A percentile compares a stretch with the other conserved stretches of the same genome.
Evolutionary conservation across 2,329 filamentous ascomycete species (phyloP).

Genomic region (Neodidymelliopsis sp.): DNA sequence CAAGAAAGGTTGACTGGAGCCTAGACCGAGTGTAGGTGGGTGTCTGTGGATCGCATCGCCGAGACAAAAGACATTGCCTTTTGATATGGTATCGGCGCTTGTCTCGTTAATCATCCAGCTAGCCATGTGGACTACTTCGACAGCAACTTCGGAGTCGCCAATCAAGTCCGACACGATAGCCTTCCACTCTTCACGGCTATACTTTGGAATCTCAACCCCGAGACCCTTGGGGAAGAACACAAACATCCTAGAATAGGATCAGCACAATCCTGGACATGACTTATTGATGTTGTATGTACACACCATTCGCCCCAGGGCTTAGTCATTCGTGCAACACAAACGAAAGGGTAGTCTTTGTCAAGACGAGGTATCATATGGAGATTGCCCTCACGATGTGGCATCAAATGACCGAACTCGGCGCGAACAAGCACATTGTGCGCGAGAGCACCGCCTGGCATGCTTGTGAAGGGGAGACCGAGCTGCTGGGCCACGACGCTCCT

Average conservation of each 20-base stretch:
- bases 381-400: conserved; percentile 63
- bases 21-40: conserved; percentile 35
- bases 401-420: conserved; percentile 60
- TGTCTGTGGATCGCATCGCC: conserved; percentile 34
- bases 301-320: too few species aligned
- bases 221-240: too few species aligned
- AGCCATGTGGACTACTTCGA: conserved; percentile 11
- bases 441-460: conserved; percentile 56
- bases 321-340: too few species aligned
- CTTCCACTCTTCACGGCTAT: too few species aligned
- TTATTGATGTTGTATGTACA: too few species aligned
- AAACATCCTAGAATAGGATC: too few species aligned
- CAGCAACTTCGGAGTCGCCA: too few species aligned
- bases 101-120: conserved; percentile 28
- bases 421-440: conserved; percentile 60
- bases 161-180: too few species aligned
- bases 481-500: conserved; percentile 57
- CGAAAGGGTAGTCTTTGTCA: too few species aligned
- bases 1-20: conserved; percentile 48
- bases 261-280: too few species aligned
- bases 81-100: conserved; percentile 20
- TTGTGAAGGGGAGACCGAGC: conserved; percentile 57
- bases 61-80: conserved; percentile 19
- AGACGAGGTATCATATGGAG: too few species aligned
- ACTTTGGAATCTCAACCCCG: too few species aligned